These are phyloP conservation scores for Periconia sp. DNA, from an alignment of 2,329 filamentous ascomycete species.

Conservation along the genomic window DNA sequence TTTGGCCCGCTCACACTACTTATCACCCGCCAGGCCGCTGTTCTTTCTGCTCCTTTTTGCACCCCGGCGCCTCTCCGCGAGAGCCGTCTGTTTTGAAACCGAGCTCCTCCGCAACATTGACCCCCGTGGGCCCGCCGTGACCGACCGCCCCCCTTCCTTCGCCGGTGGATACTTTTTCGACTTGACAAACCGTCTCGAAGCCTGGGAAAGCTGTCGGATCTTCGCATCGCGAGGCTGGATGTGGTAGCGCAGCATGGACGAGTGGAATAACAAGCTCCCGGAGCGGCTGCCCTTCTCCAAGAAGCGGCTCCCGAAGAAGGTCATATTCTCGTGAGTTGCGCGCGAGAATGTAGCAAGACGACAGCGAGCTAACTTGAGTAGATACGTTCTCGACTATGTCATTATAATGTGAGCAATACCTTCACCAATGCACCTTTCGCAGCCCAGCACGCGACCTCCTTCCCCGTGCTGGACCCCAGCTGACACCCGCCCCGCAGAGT, in stretches of 20 bases:
- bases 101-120: constrained; percentile 15
- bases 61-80: constrained; percentile 32
- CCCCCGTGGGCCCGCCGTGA: constrained; percentile 14
- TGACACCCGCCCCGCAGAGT: constrained; percentile 49
- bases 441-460: constrained; percentile 46
- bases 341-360: background rate
- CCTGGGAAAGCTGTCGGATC: no score
- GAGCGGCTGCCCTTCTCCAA: constrained; percentile 61
- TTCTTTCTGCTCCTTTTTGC: constrained; percentile 20
- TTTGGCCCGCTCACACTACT: no score
- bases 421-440: constrained; percentile 9
- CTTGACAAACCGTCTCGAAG: no score
- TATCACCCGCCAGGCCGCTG: background rate
- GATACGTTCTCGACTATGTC: constrained; percentile 65
- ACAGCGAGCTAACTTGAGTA: constrained; percentile 36
- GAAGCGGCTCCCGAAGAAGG: constrained; percentile 56
- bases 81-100: constrained; percentile 33
- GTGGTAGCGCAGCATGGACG: constrained; percentile 38
- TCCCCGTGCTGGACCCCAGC: constrained; percentile 18
- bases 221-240: constrained; percentile 17
- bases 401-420: constrained; percentile 58
- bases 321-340: constrained; percentile 58
- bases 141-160: constrained; percentile 13
- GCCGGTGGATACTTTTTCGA: constrained; percentile 9
- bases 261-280: constrained; percentile 45